Evolutionary conservation across 176 grass and related monocot genomes (phyloP).

Genomic region (Puccinellia tenuiflora): DNA sequence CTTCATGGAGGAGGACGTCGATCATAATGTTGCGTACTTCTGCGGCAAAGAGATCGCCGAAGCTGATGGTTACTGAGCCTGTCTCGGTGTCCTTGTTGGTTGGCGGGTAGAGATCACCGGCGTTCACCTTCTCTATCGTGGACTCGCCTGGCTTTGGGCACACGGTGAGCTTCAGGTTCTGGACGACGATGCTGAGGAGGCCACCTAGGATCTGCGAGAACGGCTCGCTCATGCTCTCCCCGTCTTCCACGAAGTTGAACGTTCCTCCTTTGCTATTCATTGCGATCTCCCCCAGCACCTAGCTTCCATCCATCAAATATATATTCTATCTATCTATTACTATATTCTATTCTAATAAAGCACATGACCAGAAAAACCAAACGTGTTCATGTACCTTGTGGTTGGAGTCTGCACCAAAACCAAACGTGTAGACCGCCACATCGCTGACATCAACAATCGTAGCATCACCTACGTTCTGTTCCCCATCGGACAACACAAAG

Average conservation of each 20-base stretch:
- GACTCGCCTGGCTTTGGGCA: neutral
- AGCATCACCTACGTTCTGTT: neutral
- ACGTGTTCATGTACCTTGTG: neutral
- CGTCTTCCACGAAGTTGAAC: constrained; percentile 2
- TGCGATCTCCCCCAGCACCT: constrained; percentile 15
- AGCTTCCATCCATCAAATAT: constrained; percentile 9
- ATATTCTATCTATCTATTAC: too few relatives aligned
- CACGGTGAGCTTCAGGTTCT: constrained; percentile 29
- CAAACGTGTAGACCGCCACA: constrained; percentile 41
- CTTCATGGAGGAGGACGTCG: constrained; percentile 6
- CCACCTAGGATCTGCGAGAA: constrained; percentile 38
- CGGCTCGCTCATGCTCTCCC: neutral
- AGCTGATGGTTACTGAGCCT: constrained; percentile 5
- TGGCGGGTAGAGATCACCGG: too few relatives aligned
- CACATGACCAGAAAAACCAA: neutral
- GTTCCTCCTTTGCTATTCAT: constrained; percentile 27
- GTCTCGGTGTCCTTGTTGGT: neutral
- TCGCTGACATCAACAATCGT: neutral
- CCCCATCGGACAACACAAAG: constrained; percentile 30
- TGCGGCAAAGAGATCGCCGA: constrained; percentile 19
- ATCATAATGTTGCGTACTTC: constrained; percentile 22
- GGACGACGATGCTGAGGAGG: constrained; percentile 28
- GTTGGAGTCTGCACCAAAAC: constrained; percentile 11
- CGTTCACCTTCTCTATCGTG: constrained; percentile 4
- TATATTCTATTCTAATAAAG: too few relatives aligned